Evolutionary conservation across 352 stramenopile genomes (phyloP).

Genomic region (Phytophthora cactorum): DNA sequence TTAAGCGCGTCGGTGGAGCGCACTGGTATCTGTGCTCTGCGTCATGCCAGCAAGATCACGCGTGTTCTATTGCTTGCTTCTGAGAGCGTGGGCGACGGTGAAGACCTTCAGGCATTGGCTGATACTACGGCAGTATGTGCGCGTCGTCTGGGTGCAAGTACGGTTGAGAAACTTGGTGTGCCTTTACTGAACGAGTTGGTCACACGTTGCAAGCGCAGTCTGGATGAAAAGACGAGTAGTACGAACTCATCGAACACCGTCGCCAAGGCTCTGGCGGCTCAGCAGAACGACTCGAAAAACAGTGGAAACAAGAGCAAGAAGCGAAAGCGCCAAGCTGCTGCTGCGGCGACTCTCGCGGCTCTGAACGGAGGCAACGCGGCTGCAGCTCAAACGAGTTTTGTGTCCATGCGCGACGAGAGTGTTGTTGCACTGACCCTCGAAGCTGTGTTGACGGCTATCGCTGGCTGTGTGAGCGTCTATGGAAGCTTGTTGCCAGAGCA

Average conservation of each 20-base stretch:
- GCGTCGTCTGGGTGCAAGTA: constrained; percentile 63
- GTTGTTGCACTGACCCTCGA: constrained; percentile 53
- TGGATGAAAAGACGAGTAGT: constrained; percentile 40
- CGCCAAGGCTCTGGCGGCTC: constrained; percentile 19
- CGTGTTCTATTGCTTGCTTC: constrained; percentile 66
- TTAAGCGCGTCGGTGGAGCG: constrained; percentile 54
- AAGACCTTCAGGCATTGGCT: constrained; percentile 55
- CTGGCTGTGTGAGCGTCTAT: constrained; percentile 65
- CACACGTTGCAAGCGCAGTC: constrained; percentile 53
- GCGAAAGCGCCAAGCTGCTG: constrained; percentile 74
- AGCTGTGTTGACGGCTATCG: constrained; percentile 57
- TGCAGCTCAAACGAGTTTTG: constrained; percentile 41
- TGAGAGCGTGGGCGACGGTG: constrained; percentile 44
- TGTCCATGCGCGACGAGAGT: constrained; percentile 60
- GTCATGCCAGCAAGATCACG: constrained; percentile 70
- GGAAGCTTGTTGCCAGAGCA: constrained; percentile 59
- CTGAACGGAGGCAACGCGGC: constrained; percentile 29
- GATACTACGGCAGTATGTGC: constrained; percentile 57
- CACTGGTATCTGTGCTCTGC: constrained; percentile 65
- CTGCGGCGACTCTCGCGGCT: constrained; percentile 50
- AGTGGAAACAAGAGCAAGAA: constrained; percentile 78
- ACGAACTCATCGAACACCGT: constrained; percentile 13
- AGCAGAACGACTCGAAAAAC: constrained; percentile 31
- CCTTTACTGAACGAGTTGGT: constrained; percentile 71
- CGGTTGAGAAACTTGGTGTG: constrained; percentile 73